These are phyloP conservation scores for Rutstroemia sydowiana DNA, from an alignment of 2,329 filamentous ascomycete species.

Conservation along the genomic window DNA sequence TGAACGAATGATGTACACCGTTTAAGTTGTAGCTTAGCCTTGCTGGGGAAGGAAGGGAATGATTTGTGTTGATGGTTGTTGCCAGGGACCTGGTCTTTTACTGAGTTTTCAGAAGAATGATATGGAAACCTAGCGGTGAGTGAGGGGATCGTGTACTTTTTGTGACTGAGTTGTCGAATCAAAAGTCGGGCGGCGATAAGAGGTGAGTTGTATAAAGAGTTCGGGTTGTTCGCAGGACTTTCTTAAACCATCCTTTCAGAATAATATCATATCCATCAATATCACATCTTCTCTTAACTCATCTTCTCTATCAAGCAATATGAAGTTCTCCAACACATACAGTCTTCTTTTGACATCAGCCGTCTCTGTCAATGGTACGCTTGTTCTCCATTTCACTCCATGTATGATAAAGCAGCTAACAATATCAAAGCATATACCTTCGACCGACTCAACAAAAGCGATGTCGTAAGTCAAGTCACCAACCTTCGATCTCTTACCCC, in stretches of 20 bases:
- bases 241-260: neutral
- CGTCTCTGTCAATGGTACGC: conserved; percentile 15
- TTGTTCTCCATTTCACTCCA: neutral
- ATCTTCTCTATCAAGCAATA: conserved; percentile 10
- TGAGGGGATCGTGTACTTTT: neutral
- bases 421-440: conserved; percentile 21
- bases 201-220: conserved; percentile 1
- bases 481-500: neutral
- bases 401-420: neutral
- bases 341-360: conserved; percentile 11
- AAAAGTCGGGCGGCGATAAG: neutral
- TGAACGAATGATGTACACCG: neutral
- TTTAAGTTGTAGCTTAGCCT: neutral
- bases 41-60: neutral
- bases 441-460: conserved; percentile 31
- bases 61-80: neutral
- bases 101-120: neutral
- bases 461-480: conserved; percentile 21
- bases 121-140: neutral
- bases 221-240: neutral
- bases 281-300: neutral
- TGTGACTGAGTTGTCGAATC: neutral
- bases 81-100: neutral
- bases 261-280: neutral
- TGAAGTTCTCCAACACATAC: conserved; percentile 22